Percentiles rank a stretch among this genome's conserved stretches.
phyloP scores from a whole-genome alignment of 2,329 filamentous ascomycete genomes.

The Aspergillus sergii region DNA sequence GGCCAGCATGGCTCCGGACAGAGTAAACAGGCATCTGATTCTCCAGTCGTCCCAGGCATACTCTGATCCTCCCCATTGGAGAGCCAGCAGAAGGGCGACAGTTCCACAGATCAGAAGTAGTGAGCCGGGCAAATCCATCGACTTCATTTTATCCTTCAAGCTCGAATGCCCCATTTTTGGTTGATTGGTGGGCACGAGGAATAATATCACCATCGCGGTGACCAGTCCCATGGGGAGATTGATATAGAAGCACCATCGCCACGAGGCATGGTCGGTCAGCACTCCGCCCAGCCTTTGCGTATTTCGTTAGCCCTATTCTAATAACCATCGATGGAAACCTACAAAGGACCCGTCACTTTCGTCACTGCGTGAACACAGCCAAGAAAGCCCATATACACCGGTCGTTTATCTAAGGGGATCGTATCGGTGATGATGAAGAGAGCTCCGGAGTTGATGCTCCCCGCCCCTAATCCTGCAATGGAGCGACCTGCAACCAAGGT shows the following conservation, averaged over 20 bases:
- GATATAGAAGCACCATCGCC: neutral
- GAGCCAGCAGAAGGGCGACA: neutral
- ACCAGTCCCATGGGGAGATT: neutral
- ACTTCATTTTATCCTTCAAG: neutral
- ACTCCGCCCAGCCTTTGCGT: neutral
- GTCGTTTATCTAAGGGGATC: no score
- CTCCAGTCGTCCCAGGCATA: neutral
- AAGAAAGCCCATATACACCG: neutral
- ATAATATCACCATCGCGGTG: neutral
- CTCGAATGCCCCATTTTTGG: neutral
- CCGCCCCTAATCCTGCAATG: neutral
- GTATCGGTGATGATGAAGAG: neutral
- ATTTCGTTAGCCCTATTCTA: no score
- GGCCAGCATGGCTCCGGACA: neutral
- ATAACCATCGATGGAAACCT: no score
- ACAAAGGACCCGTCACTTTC: neutral
- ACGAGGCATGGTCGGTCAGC: neutral
- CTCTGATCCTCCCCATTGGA: neutral
- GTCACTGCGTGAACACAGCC: neutral
- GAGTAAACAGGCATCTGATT: neutral
- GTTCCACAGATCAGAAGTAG: neutral
- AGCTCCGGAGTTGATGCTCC: neutral
- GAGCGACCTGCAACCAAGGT: neutral
- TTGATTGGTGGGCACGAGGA: neutral
- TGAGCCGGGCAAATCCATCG: neutral